Evolutionary conservation across 1,139 yeast genomes (phyloP).

Genomic region (Saccharomyces hybrid): DNA sequence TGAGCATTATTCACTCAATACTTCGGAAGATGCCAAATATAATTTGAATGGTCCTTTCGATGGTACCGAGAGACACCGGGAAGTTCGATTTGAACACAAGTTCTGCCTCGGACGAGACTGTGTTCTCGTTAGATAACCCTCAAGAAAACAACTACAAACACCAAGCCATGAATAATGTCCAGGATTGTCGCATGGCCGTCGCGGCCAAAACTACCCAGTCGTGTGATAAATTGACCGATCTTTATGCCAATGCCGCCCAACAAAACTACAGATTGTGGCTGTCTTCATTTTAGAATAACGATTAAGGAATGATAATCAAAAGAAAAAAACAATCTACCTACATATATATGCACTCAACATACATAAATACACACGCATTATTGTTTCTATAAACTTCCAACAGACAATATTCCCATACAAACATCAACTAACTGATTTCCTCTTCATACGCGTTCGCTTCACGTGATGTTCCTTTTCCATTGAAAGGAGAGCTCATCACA

Average conservation of each 20-base stretch:
- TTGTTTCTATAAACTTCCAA: not conserved
- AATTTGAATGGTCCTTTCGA: not conserved
- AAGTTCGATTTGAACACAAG: not conserved
- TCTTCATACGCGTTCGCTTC: not conserved
- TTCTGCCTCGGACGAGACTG: not conserved
- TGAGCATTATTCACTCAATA: not conserved
- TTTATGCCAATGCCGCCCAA: slow-evolving; percentile 18
- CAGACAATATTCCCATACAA: not conserved
- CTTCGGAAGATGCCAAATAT: not conserved
- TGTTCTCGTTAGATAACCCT: not conserved
- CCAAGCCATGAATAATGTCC: not conserved
- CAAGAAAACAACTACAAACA: not conserved
- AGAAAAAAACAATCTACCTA: not conserved
- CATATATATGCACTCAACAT: not conserved
- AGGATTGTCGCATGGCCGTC: not conserved
- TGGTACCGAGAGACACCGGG: not conserved
- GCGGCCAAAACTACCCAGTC: not conserved
- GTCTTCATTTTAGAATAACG: slow-evolving; percentile 10
- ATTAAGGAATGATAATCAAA: not conserved
- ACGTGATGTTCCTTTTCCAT: not conserved
- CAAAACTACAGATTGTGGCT: slow-evolving; percentile 25
- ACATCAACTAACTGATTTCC: not conserved
- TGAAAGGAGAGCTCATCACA: not conserved
- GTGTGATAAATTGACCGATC: slow-evolving; percentile 1
- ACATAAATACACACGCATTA: not conserved